Conservation (phyloP, 495 filamentous ascomycete genomes). For the Hypoxylon fuscum region DNA sequence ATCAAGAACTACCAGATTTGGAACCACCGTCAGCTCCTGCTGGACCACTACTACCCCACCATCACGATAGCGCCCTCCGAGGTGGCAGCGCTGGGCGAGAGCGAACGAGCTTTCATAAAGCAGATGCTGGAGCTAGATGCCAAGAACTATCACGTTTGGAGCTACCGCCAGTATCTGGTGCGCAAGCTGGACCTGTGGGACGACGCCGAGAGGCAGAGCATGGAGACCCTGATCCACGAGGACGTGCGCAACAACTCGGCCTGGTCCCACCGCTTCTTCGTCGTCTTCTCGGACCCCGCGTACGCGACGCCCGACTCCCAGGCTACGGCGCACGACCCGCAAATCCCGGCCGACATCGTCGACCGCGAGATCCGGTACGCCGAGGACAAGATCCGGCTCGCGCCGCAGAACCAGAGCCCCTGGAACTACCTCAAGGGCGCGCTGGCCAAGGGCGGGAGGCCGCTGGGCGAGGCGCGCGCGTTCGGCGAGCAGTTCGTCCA, state of each 20-base stretch:
- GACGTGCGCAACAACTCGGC: conserved; percentile 96
- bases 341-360: conserved; percentile 68
- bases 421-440: conserved; percentile 92
- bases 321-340: conserved; percentile 54
- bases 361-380: conserved; percentile 80
- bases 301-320: conserved; percentile 57
- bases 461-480: conserved; percentile 64
- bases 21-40: conserved; percentile 91
- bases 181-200: conserved; percentile 75
- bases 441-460: conserved; percentile 68
- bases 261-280: conserved; percentile 95
- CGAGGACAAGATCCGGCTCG: conserved; percentile 72
- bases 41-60: conserved; percentile 69
- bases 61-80: conserved; percentile 50
- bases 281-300: conserved; percentile 77
- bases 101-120: conserved; percentile 78
- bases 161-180: conserved; percentile 92
- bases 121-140: conserved; percentile 84
- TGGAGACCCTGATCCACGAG: conserved; percentile 71
- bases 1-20: conserved; percentile 99
- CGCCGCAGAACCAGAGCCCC: conserved; percentile 91
- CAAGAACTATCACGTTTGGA: conserved; percentile 99
- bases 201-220: conserved; percentile 69
- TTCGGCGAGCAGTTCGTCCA: conserved; percentile 75
- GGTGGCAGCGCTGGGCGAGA: conserved; percentile 48